A percentile compares a stretch with the other conserved stretches of the same genome.
Evolutionary conservation across 352 stramenopile species (phyloP).

Genomic region (Sclerospora graminicola): DNA sequence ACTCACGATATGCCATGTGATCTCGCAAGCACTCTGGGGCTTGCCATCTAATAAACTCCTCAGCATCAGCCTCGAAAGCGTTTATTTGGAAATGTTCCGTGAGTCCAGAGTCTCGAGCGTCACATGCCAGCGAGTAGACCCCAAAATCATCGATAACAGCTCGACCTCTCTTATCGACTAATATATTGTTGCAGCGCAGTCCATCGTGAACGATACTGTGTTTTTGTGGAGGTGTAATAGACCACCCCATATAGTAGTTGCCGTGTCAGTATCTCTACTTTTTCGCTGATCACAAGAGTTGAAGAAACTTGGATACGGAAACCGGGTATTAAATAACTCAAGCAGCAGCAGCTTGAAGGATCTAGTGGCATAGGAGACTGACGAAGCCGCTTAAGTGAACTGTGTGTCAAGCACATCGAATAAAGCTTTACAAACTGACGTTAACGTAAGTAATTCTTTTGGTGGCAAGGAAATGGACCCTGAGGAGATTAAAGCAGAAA

Average conservation of each 20-base stretch:
- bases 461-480: no score
- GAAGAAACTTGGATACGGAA: no score
- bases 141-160: constrained; percentile 53
- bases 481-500: no score
- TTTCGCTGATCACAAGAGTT: no score
- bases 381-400: no score
- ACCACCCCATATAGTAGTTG: constrained; percentile 45
- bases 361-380: no score
- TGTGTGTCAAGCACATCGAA: no score
- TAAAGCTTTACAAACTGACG: no score
- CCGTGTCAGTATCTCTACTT: constrained; percentile 37
- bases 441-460: no score
- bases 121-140: constrained; percentile 26
- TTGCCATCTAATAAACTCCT: constrained; percentile 53
- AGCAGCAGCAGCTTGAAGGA: no score
- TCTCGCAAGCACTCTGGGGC: constrained; percentile 50
- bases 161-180: constrained; percentile 59
- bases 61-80: constrained; percentile 23
- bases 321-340: no score
- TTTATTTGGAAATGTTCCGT: constrained; percentile 23
- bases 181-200: constrained; percentile 53
- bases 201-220: constrained; percentile 43
- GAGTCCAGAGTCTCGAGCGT: constrained; percentile 28
- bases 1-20: constrained; percentile 20
- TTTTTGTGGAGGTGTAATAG: constrained; percentile 54